These are phyloP conservation scores for Aspergillus mulundensis DNA, from an alignment of 495 filamentous ascomycete species.

Conservation along the genomic window DNA sequence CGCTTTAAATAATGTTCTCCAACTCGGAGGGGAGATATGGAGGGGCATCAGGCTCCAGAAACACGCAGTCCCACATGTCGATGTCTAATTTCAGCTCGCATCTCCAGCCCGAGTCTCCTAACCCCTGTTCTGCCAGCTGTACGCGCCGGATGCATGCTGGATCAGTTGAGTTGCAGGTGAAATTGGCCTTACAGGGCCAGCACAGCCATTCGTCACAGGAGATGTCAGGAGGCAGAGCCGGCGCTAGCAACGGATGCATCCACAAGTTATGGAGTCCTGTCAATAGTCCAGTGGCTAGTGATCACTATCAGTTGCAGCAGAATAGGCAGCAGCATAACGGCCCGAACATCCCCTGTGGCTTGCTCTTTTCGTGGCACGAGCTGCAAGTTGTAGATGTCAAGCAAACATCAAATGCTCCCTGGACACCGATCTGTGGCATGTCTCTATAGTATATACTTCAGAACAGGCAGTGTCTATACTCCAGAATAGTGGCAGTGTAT, in stretches of 20 bases:
- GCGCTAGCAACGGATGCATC: constrained; percentile 11
- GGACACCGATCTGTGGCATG: no score
- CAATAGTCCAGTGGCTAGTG: constrained; percentile 14
- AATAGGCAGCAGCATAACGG: constrained; percentile 14
- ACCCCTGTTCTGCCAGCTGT: neutral
- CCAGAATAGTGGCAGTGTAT: no score
- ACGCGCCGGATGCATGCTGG: neutral
- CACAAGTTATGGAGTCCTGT: constrained; percentile 10
- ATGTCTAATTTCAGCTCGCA: neutral
- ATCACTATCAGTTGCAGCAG: neutral
- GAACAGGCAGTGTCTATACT: no score
- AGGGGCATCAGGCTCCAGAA: neutral
- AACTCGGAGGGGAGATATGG: neutral
- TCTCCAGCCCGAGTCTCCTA: neutral
- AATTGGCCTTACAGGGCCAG: constrained; percentile 1
- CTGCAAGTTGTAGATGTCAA: neutral
- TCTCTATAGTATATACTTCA: no score
- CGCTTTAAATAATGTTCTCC: neutral
- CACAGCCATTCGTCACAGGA: constrained; percentile 4
- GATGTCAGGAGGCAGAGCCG: neutral
- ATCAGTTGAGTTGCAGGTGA: no score
- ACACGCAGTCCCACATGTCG: neutral
- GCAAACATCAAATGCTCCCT: neutral
- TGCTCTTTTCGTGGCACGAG: neutral
- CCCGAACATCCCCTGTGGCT: constrained; percentile 5